Percentiles rank a stretch among this genome's conserved stretches.
These are phyloP conservation scores for Boletus sensibilis DNA, from an alignment of 768 basidiomycete genomes.

Conservation along the genomic window DNA sequence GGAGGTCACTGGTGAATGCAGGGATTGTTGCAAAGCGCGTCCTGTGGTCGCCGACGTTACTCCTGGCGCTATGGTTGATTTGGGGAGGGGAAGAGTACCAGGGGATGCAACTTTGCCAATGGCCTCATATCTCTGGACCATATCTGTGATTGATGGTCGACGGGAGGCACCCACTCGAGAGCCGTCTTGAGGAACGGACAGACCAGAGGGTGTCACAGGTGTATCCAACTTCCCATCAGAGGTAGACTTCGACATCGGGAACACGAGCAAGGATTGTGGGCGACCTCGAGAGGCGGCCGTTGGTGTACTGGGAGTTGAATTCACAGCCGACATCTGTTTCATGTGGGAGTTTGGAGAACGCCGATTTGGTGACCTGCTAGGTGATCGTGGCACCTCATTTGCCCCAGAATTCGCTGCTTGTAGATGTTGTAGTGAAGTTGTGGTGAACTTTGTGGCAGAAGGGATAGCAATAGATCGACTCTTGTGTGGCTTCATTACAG, in stretches of 20 bases:
- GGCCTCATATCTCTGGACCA: slow-evolving; percentile 81
- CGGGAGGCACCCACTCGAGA: slow-evolving; percentile 42
- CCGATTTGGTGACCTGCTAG: slow-evolving; percentile 31
- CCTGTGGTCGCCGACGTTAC: slow-evolving; percentile 17
- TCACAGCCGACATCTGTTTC: slow-evolving; percentile 31
- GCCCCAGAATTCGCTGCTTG: slow-evolving; percentile 17
- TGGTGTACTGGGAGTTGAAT: slow-evolving; percentile 22
- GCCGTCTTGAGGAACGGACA: slow-evolving; percentile 50
- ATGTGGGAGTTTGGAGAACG: slow-evolving; percentile 29
- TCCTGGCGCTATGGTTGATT: slow-evolving; percentile 21
- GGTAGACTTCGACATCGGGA: slow-evolving; percentile 46
- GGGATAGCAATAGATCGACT: slow-evolving; percentile 20
- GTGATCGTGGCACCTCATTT: slow-evolving; percentile 23
- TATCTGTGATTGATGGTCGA: slow-evolving; percentile 80
- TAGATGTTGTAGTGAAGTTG: slow-evolving; percentile 28
- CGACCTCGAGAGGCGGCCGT: slow-evolving; percentile 51
- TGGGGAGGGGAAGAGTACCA: slow-evolving; percentile 32
- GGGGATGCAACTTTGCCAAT: slow-evolving; percentile 41
- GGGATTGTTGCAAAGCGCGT: slow-evolving; percentile 20
- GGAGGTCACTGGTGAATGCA: slow-evolving; percentile 24
- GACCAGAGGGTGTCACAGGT: slow-evolving; percentile 34
- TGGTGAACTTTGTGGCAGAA: slow-evolving; percentile 18
- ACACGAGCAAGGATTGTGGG: slow-evolving; percentile 81
- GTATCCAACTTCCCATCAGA: slow-evolving; percentile 41
- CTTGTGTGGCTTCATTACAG: slow-evolving; percentile 18